Base-by-base conservation (phyloP, 1,284 basidiomycete species). In the Cutaneotrichosporon cavernicola region DNA sequence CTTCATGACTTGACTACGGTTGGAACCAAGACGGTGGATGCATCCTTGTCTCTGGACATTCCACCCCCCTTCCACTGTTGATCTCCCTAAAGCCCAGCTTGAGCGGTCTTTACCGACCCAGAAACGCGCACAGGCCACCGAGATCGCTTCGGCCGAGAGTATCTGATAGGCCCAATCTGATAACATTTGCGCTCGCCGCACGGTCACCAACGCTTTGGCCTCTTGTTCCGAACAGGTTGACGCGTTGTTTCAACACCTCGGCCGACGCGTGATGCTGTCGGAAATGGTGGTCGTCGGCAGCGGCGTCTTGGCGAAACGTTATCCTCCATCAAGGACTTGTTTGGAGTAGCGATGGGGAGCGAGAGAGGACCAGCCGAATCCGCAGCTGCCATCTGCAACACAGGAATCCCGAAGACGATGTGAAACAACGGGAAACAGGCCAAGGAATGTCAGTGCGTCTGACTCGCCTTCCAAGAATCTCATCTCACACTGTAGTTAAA, bases 141-240 rank as follows among this genome's bases (percentile, higher is more conserved):
- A 46, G 30, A 14, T 26, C 49, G 10, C 49, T 9, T 50, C 49
- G 49, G 49, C 49, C 49, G 49, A 50, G 22, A 50, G 49, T 50
- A 50, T 50, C 49, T 50, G 49, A 50, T 50, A 30, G 22, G 49
- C 26, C 49, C 49, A 50, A 50, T 50, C 49, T 50, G 49, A 50
- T 50, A 50, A 50, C 49, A 26, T 14, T 50, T 26, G 26, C 49
- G 22, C 26, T 13, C 26, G 22, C 6, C 22, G 22, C 22, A 50
- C 49, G 49, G 9, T 18, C 49, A 3, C 26, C 49, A 13, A 14
- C 49, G 26, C 22, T 18, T 10, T 10, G 10, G 4, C 49, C 22
- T 30, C 49, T 4, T 22, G 10, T 10, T 30, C 49, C 11, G 26
- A 50, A 50, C 26, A 30, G 22, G 22, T 50, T 50, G 7, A 30